Evolutionary conservation across 2,329 filamentous ascomycete genomes (phyloP).

Genomic region (Lasiodiplodia sp.): DNA sequence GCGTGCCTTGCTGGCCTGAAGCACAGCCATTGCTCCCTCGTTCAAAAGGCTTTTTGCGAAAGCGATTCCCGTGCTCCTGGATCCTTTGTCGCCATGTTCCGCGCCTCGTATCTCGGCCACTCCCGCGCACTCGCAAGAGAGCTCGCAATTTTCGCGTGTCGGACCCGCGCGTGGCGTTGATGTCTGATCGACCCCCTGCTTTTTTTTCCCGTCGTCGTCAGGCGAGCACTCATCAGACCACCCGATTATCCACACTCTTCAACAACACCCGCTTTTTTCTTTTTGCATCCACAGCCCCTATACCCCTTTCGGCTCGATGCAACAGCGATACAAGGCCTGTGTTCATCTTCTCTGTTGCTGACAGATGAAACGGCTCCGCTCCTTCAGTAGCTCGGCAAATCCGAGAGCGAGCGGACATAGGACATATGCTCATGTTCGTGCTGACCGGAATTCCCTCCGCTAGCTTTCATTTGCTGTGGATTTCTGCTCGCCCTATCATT

Average conservation of each 20-base stretch:
- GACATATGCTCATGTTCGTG: not conserved
- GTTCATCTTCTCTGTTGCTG: not conserved
- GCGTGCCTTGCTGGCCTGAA: constrained; percentile 1
- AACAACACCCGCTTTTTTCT: not conserved
- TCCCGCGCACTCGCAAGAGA: not conserved
- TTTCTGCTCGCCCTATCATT: not conserved
- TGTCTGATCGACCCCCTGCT: not conserved
- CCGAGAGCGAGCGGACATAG: not conserved
- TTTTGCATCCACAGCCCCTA: not conserved
- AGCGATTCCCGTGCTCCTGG: not conserved
- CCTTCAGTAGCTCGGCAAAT: not conserved
- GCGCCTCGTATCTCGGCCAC: not conserved
- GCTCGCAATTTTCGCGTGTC: not conserved
- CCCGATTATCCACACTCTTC: not conserved
- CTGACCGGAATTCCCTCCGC: not conserved
- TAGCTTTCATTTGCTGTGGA: not conserved
- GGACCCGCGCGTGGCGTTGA: not conserved
- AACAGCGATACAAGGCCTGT: not conserved
- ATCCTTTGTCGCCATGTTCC: not conserved
- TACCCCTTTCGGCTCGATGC: not conserved
- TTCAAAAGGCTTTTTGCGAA: not conserved
- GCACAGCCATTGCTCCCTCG: no score
- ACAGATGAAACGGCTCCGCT: no score
- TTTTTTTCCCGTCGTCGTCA: not conserved
- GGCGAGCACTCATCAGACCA: not conserved